These are phyloP conservation scores for Alternaria alternata DNA, from an alignment of 2,329 filamentous ascomycete species.

Conservation along the genomic window DNA sequence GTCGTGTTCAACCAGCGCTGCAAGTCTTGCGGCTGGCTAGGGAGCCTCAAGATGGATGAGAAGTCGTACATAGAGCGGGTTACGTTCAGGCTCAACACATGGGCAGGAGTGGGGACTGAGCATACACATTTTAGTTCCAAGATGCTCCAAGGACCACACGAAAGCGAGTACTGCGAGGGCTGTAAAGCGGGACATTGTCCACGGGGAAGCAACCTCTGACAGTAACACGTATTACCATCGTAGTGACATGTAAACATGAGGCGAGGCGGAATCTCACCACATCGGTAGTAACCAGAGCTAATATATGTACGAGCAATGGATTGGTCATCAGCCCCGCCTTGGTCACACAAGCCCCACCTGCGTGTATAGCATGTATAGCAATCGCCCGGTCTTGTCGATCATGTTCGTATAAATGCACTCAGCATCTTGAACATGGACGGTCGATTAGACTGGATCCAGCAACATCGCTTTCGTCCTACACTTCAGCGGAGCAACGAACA, in stretches of 20 bases:
- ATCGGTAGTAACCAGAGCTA: too few species aligned
- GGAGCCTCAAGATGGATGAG: slow-evolving; percentile 24
- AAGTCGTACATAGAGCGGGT: slow-evolving; percentile 31
- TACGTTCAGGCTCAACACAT: slow-evolving; percentile 31
- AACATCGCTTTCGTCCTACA: not conserved
- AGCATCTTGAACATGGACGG: not conserved
- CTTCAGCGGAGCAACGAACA: not conserved
- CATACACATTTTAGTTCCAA: too few species aligned
- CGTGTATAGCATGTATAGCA: not conserved
- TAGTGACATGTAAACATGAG: too few species aligned
- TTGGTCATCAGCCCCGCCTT: not conserved
- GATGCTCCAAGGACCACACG: too few species aligned
- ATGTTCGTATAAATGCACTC: not conserved
- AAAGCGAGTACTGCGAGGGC: slow-evolving; percentile 2
- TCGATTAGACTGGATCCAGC: not conserved
- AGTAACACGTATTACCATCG: too few species aligned
- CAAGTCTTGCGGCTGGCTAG: slow-evolving; percentile 25
- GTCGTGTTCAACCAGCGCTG: slow-evolving; percentile 31
- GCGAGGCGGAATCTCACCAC: not conserved
- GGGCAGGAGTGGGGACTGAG: slow-evolving; percentile 33
- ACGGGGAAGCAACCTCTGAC: too few species aligned
- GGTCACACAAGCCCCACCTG: not conserved
- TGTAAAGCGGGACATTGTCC: slow-evolving; percentile 6
- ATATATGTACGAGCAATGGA: not conserved
- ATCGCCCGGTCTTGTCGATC: not conserved